Base-by-base conservation (phyloP, 768 basidiomycete genomes). In the Lyophyllum shimeji region DNA sequence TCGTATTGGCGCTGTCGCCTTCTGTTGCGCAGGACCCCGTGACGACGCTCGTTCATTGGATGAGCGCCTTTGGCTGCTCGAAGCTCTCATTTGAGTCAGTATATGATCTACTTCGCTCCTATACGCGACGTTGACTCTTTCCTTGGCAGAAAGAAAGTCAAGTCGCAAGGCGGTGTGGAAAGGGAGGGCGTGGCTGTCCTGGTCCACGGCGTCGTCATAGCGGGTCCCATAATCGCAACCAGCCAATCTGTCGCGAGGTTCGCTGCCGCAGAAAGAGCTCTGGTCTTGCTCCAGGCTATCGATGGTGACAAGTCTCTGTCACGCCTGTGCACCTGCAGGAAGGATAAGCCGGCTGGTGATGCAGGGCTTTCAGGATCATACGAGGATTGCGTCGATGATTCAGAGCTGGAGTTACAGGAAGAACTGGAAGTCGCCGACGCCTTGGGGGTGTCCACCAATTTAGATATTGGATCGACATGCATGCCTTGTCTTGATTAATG, bases 11-110 rank as follows among this genome's bases (percentile, higher is more conserved):
- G 0, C 73, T 94, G 17, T 78, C 78, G 0, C 86, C 86, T 1
- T 76, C 79, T 27, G 68, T 89, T 55, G 79, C 80, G 17, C 75
- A 76, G 56, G 89, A 95, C 65, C 93, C 93, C 1, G 82, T 90
- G 11, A 83, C 87, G 1, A 82, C 85, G 56, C 71, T 95, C 52
- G 75, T 84, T 71, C 74, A 86, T 34, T 93, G 87, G 87, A 72
- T 82, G 1, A 82, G 81, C 1, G 69, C 72, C 31, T 63, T 70
- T 11, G 87, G 88, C 0, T 93, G 92, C 60, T 75, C 66, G 31
- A 75, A 62, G 37, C 54, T 73, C 9, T 46, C 56, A 12, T 66
- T 76, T 46, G 55, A 65, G 75, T 76, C 56, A 65, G 64, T 59
- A 17, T 56, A 20, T 50, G 55, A 40, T 53, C 42, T 9, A 29